Base-by-base conservation (phyloP, 2,329 filamentous ascomycete genomes). In the Cordyceps pruinosa region DNA sequence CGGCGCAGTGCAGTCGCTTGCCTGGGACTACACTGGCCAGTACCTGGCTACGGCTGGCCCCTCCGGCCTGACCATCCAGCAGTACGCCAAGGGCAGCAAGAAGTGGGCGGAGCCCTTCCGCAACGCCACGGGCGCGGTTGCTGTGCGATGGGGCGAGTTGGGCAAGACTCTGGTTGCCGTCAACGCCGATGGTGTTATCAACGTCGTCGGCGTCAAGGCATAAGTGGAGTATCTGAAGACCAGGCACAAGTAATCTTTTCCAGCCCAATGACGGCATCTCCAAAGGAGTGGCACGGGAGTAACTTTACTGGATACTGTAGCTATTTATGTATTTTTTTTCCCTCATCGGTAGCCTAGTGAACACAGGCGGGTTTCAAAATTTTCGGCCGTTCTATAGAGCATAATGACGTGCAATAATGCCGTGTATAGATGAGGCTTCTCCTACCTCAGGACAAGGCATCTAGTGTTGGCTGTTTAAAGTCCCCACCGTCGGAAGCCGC, bases 21-120 rank as follows among this genome's bases (percentile, higher is more conserved):
- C 81, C 49, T 99, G 92, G 92, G 94, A 99, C 69, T 97, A 96
- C 76, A 94, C 89, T 7, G 93, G 92, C 44, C 93, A 97, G 72
- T 99, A 89, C 75, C 78, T 99, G 54, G 89, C 92, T 26, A 88
- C 88, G 13, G 89, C 84, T 4, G 93, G 93, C 7, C 80, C 87
- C 4, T 85, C 87, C 45, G 91, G 91, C 28, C 76, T 97, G 47
- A 89, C 88, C 5, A 89, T 99, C 41, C 90, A 94, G 71, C 88
- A 96, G 66, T 99, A 95, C 73, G 81, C 83, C 61, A 99, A 97
- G 80, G 78, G 85, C 53, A 81, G 84, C 60, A 99, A 96, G 81
- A 80, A 82, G 58, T 99, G 94, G 94, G 88, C 85, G 45, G 91
- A 97, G 76, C 87, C 89, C 10, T 77, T 97, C 63, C 82, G 87